These are phyloP conservation scores for Rhizomucor pusillus DNA, from an alignment of 371 early-diverging fungal species.

Conservation along the genomic window DNA sequence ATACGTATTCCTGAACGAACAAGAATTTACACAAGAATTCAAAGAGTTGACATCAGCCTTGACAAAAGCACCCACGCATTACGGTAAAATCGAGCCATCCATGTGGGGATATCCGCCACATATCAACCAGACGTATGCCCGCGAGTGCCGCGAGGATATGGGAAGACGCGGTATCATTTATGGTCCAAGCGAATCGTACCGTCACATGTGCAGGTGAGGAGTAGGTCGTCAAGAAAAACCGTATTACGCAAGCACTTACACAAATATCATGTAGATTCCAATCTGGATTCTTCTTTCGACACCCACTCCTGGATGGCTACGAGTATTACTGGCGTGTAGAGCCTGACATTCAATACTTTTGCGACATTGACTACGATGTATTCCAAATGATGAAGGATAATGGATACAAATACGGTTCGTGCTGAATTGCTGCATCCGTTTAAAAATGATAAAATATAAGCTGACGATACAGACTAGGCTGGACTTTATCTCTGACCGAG, in stretches of 20 bases:
- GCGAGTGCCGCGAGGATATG: conserved; percentile 56
- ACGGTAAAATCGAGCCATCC: conserved; percentile 49
- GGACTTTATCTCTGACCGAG: conserved; percentile 83
- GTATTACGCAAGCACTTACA: no score
- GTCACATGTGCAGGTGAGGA: conserved; percentile 94
- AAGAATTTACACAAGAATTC: conserved; percentile 78
- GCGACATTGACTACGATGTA: conserved; percentile 89
- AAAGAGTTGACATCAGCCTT: conserved; percentile 46
- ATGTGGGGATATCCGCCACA: conserved; percentile 83
- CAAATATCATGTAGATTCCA: conserved; percentile 71
- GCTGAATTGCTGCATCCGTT: conserved; percentile 13
- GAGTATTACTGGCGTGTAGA: conserved; percentile 98
- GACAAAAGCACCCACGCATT: conserved; percentile 50
- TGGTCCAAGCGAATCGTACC: conserved; percentile 83
- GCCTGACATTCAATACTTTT: conserved; percentile 82
- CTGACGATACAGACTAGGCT: conserved; percentile 60
- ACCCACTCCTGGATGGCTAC: conserved; percentile 72
- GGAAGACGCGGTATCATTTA: conserved; percentile 69
- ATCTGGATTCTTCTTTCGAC: conserved; percentile 90
- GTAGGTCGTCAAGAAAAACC: no score
- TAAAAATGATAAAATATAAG: conserved; percentile 69
- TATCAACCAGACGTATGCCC: conserved; percentile 73
- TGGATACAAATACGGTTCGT: conserved; percentile 77
- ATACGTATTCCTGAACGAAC: conserved; percentile 86
- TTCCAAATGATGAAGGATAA: conserved; percentile 83